phyloP scores from a whole-genome alignment of 169 alveolate genomes.

The Fabrea salina region DNA sequence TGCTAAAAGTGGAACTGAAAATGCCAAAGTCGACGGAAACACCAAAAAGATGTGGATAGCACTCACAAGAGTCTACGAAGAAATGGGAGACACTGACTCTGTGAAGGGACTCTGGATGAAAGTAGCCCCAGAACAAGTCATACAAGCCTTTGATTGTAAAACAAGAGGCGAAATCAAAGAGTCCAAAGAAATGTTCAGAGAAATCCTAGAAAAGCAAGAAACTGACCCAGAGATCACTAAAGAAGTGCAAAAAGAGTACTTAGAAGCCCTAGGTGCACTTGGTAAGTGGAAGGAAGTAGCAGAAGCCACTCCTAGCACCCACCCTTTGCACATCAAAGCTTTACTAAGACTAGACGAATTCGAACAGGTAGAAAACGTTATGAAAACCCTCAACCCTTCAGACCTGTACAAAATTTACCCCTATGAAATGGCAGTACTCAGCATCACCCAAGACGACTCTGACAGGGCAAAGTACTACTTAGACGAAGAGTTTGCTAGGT shows the following conservation, averaged over 20 bases:
- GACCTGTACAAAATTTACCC: constrained; percentile 9
- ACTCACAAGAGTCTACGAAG: constrained; percentile 28
- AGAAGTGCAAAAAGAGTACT: constrained; percentile 23
- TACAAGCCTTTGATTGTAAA: constrained; percentile 27
- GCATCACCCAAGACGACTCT: constrained; percentile 66
- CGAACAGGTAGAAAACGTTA: background rate
- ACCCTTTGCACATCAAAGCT: background rate
- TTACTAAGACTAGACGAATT: constrained; percentile 12
- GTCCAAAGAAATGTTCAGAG: background rate
- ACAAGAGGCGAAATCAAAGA: constrained; percentile 26
- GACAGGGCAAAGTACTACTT: constrained; percentile 69
- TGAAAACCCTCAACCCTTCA: background rate
- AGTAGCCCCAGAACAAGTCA: background rate
- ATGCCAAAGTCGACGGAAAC: constrained; percentile 29
- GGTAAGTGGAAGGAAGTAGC: constrained; percentile 37
- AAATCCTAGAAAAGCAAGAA: background rate
- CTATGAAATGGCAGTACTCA: constrained; percentile 57
- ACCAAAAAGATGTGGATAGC: constrained; percentile 3
- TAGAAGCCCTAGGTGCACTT: constrained; percentile 6
- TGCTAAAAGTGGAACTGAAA: constrained; percentile 40
- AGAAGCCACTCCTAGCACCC: background rate
- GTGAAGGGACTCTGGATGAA: constrained; percentile 14
- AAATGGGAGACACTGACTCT: constrained; percentile 11
- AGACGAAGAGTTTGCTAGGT: constrained; percentile 4
- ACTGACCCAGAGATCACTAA: background rate